Evolutionary conservation across 2,329 filamentous ascomycete genomes (phyloP).

Genomic region (Hypoxylon sp.): DNA sequence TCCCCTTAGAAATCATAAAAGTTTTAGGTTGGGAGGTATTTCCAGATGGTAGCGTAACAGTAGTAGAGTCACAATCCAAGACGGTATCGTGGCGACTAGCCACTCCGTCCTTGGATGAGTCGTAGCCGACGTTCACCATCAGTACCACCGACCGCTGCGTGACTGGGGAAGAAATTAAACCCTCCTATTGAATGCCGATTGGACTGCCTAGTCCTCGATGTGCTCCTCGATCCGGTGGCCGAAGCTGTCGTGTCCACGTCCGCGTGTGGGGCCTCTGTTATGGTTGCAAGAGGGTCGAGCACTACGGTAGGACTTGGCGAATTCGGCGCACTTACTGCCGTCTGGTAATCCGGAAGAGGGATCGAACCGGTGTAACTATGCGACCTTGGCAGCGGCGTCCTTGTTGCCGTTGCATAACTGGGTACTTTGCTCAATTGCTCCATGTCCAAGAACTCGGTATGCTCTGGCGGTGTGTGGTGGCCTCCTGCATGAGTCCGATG

Average conservation of each 20-base stretch:
- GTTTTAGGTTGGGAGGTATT: slow-evolving; percentile 22
- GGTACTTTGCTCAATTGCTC: slow-evolving; percentile 80
- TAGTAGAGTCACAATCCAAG: slow-evolving; percentile 21
- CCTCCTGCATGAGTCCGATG: slow-evolving; percentile 59
- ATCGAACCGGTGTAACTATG: slow-evolving; percentile 64
- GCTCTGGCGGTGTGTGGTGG: slow-evolving; percentile 64
- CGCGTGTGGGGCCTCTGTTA: slow-evolving; percentile 45
- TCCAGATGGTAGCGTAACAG: slow-evolving; percentile 37
- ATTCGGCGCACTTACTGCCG: slow-evolving; percentile 69
- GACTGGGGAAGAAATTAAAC: slow-evolving; percentile 51
- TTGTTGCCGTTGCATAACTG: slow-evolving; percentile 82
- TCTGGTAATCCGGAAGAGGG: slow-evolving; percentile 76
- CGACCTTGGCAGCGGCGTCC: slow-evolving; percentile 70
- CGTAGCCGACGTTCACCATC: slow-evolving; percentile 51
- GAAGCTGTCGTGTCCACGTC: slow-evolving; percentile 20
- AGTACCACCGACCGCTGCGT: slow-evolving; percentile 45
- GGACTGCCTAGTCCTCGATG: slow-evolving; percentile 39
- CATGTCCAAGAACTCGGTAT: slow-evolving; percentile 71
- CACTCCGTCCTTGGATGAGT: slow-evolving; percentile 48
- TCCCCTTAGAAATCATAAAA: slow-evolving; percentile 23
- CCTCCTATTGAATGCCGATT: slow-evolving; percentile 47
- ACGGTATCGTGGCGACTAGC: slow-evolving; percentile 39
- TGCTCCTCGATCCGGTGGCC: slow-evolving; percentile 45
- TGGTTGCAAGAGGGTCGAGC: slow-evolving; percentile 52
- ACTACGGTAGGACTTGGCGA: slow-evolving; percentile 61